Conservation (phyloP, 306 rosid species). For the Betula pendula region DNA sequence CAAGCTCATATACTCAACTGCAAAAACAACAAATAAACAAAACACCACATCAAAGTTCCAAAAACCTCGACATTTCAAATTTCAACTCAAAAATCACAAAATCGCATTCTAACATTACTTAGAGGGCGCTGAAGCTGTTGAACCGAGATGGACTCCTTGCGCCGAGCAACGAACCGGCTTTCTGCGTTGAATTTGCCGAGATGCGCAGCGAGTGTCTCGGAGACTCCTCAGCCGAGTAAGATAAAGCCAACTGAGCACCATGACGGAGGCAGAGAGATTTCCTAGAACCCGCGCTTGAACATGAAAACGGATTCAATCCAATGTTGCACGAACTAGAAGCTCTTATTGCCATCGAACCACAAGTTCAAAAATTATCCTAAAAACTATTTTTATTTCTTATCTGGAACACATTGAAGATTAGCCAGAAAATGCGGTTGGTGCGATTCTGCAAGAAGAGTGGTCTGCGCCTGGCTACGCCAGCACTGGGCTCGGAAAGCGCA, state of each 20-base stretch:
- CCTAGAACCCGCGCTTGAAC: constrained; percentile 19
- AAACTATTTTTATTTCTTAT: background rate
- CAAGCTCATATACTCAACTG: constrained; percentile 87
- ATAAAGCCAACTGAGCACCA: constrained; percentile 5
- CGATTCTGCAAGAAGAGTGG: background rate
- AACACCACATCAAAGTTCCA: background rate
- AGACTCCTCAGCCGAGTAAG: constrained; percentile 23
- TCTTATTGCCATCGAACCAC: constrained; percentile 52
- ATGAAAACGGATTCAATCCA: constrained; percentile 34
- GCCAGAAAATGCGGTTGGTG: background rate
- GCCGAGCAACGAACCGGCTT: constrained; percentile 81
- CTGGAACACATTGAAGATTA: background rate
- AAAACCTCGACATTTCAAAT: constrained; percentile 5
- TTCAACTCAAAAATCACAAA: background rate
- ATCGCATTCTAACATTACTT: constrained; percentile 56
- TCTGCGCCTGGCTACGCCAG: background rate
- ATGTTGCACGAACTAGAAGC: constrained; percentile 27
- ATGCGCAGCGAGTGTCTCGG: constrained; percentile 46
- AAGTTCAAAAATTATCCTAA: background rate
- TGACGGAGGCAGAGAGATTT: constrained; percentile 1
- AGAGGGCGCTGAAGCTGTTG: constrained; percentile 77
- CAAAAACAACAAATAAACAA: constrained; percentile 5
- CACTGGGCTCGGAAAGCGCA: background rate
- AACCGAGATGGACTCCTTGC: constrained; percentile 65
- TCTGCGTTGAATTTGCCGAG: constrained; percentile 52